Evolutionary conservation across 2,329 filamentous ascomycete genomes (phyloP), one percentile per base, ranked within the genome.

Genomic region (Paecilomyces dactylethromorphus): DNA sequence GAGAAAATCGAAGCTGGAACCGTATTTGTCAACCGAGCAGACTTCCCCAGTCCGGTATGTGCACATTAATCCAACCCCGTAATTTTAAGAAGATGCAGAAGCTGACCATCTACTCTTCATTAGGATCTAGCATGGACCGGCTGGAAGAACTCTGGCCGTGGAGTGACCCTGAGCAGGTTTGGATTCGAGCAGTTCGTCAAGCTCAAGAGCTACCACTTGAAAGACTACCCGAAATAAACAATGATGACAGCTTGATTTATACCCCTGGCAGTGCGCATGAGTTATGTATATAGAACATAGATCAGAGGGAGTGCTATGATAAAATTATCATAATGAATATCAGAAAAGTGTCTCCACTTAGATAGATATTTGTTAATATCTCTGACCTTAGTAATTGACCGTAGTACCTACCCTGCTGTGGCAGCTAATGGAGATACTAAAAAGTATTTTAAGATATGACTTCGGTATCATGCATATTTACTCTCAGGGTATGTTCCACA

Each of bases 131-230:
- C 92, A n/a, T 96, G 91, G 91, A 94, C 92, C 2, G 93, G 93
- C 11, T 97, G 92, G 92, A 97, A 97, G 81, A 92, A 96, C 73
- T 96, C 92, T 61, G 93, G 93, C 64, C 92, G 90, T 75, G 93
- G 93, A 22, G 88, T 92, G 66, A 97, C 92, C 10, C 78, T 97
- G 67, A 94, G 91, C 77, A 87, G 81, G 67, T 96, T 92, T 69
- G 93, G 93, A 11, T 97, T 95, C 71, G 93, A 97, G 68, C 91
- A 96, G 72, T 97, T 97, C 71, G 88, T 95, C 71, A 96, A 94
- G 82, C 82, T 96, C 68, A 97, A 97, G 87, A 96, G 90, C 81
- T 95, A 89, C 75, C 93, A 97, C 75, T 73, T 97, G 72, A 97
- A 97, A 79, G 86, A 95, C 58, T 85, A 86, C 69, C 83, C 84